A percentile compares a stretch with the other conserved stretches of the same genome.
Conservation (phyloP, 2,329 filamentous ascomycete species). For the Penicillium psychrosexuale region DNA sequence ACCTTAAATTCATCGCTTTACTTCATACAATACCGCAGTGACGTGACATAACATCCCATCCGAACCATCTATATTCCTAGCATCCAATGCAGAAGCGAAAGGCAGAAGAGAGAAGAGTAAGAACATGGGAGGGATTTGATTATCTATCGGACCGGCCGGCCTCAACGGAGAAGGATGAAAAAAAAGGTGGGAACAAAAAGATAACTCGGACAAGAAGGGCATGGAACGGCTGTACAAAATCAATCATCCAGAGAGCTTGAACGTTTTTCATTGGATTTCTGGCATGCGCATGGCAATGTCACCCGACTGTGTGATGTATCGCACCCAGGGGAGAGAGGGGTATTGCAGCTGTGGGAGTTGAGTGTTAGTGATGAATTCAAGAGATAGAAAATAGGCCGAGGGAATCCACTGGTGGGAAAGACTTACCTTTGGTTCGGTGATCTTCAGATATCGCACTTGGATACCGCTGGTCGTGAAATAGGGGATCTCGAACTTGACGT, state of each 20-base stretch:
- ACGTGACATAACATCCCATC: not conserved
- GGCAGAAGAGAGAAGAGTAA: slow-evolving; percentile 3
- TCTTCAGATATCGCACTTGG: slow-evolving; percentile 97
- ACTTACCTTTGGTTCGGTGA: slow-evolving; percentile 95
- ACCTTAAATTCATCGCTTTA: not conserved
- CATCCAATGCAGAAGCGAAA: slow-evolving; percentile 2
- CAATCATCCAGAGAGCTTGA: slow-evolving; percentile 10
- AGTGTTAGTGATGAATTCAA: slow-evolving; percentile 2
- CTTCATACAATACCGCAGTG: not conserved
- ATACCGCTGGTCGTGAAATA: slow-evolving; percentile 99
- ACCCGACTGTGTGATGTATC: slow-evolving; percentile 97
- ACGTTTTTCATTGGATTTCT: slow-evolving; percentile 66
- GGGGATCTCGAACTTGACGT: slow-evolving; percentile 99
- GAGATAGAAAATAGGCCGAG: not conserved
- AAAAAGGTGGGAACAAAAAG: slow-evolving; percentile 4
- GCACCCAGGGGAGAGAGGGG: slow-evolving; percentile 92
- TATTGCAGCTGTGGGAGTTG: slow-evolving; percentile 79
- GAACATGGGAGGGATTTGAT: slow-evolving; percentile 19
- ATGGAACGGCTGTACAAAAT: slow-evolving; percentile 20
- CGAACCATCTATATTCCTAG: slow-evolving; percentile 3
- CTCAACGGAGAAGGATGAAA: slow-evolving; percentile 20
- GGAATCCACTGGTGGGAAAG: not conserved
- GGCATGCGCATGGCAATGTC: slow-evolving; percentile 93
- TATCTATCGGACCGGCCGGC: slow-evolving; percentile 31
- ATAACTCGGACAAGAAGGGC: not conserved